Percentiles rank a stretch among this genome's conserved stretches.
phyloP scores from a whole-genome alignment of 2,329 filamentous ascomycete species.

The Scedosporium dehoogii region DNA sequence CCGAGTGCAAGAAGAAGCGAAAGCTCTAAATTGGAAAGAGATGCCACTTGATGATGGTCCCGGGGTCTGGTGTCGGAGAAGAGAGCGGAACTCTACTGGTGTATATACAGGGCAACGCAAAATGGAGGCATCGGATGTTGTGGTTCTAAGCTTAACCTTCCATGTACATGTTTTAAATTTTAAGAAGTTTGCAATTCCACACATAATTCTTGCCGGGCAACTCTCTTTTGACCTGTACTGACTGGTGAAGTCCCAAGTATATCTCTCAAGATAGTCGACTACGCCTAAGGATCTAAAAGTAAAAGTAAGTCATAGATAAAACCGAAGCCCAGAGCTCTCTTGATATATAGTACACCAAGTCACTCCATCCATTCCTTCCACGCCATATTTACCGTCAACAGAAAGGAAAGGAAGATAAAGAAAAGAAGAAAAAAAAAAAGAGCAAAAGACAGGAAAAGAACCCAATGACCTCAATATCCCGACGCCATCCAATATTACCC shows the following conservation, averaged over 20 bases:
- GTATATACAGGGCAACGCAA: not conserved
- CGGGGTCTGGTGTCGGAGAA: not conserved
- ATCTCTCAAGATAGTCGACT: too few species aligned
- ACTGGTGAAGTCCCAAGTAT: too few species aligned
- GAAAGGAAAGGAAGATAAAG: not conserved
- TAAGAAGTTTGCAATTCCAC: not conserved
- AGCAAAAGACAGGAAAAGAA: not conserved
- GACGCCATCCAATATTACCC: not conserved
- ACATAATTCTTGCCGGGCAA: not conserved
- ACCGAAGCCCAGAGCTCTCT: too few species aligned
- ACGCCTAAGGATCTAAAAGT: too few species aligned
- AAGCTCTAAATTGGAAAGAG: slow-evolving; percentile 2
- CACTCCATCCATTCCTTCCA: not conserved
- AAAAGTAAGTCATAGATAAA: too few species aligned
- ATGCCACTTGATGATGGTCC: not conserved
- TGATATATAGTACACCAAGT: too few species aligned
- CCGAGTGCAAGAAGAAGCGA: slow-evolving; percentile 7
- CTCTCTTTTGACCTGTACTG: too few species aligned
- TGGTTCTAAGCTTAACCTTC: not conserved
- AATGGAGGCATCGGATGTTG: not conserved
- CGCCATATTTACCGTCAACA: not conserved
- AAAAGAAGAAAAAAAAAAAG: not conserved
- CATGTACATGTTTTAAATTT: not conserved
- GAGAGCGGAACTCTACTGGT: not conserved
- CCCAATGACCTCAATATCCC: not conserved